Evolutionary conservation across 202 grass and related monocot genomes (phyloP).

Genomic region (Eragrostis tef): DNA sequence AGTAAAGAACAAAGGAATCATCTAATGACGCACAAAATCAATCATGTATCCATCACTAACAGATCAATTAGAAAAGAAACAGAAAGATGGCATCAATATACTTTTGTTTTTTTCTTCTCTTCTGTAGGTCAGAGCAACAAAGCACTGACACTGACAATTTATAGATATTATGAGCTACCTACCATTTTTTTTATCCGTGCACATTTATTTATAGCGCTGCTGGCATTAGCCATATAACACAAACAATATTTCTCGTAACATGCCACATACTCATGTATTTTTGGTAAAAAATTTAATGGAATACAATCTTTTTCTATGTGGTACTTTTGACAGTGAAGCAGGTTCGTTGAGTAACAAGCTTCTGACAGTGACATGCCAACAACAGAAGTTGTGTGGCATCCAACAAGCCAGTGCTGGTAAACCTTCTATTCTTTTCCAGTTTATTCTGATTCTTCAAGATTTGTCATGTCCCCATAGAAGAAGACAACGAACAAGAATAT

Average conservation of each 20-base stretch:
- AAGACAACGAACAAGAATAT: constrained; percentile 36
- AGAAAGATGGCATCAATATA: constrained; percentile 34
- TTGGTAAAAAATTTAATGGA: constrained; percentile 27
- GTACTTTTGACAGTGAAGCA: constrained; percentile 32
- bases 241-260: constrained; percentile 20
- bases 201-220: constrained; percentile 30
- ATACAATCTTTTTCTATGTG: constrained; percentile 28
- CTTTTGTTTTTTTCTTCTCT: constrained; percentile 31
- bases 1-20: constrained; percentile 32
- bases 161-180: not conserved
- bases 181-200: not conserved
- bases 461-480: constrained; percentile 45
- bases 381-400: constrained; percentile 51
- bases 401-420: constrained; percentile 41
- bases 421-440: constrained; percentile 50
- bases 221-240: constrained; percentile 17
- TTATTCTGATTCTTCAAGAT: constrained; percentile 50
- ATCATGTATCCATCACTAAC: constrained; percentile 30
- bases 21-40: constrained; percentile 32
- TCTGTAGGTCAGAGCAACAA: constrained; percentile 10
- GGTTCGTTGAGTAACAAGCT: constrained; percentile 50
- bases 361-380: constrained; percentile 54
- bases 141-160: constrained; percentile 18
- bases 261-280: constrained; percentile 10
- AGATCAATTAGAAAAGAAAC: constrained; percentile 35